Percentiles rank a stretch among this genome's conserved stretches.
phyloP scores from a whole-genome alignment of 2,329 filamentous ascomycete species.

The Plenodomus biglobosus region DNA sequence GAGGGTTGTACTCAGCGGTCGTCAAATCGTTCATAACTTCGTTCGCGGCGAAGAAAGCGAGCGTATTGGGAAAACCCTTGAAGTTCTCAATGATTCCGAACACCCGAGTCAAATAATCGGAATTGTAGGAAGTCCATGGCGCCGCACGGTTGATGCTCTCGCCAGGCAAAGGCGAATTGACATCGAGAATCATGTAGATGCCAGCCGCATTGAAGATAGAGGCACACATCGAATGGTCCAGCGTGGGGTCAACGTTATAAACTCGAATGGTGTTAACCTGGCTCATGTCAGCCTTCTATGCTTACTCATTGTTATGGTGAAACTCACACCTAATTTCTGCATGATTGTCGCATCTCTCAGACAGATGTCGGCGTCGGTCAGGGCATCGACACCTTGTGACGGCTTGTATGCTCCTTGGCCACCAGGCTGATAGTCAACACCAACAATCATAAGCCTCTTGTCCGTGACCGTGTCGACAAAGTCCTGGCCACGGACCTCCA shows the following conservation, averaged over 20 bases:
- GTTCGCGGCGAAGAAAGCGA: constrained; percentile 69
- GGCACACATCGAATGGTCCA: constrained; percentile 63
- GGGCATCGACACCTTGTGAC: constrained; percentile 53
- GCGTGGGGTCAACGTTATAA: constrained; percentile 62
- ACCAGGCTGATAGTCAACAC: constrained; percentile 64
- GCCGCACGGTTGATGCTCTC: constrained; percentile 59
- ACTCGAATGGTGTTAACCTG: constrained; percentile 61
- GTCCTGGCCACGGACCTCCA: constrained; percentile 61
- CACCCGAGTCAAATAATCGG: constrained; percentile 58
- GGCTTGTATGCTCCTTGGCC: constrained; percentile 61
- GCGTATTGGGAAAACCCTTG: constrained; percentile 65
- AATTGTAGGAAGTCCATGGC: constrained; percentile 58
- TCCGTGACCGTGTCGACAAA: constrained; percentile 62
- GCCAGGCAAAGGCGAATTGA: constrained; percentile 62
- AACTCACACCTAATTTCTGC: constrained; percentile 58
- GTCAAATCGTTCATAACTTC: constrained; percentile 66
- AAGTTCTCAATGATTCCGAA: constrained; percentile 67
- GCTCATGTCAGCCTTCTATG: constrained; percentile 24
- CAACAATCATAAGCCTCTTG: constrained; percentile 63
- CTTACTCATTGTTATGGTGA: neutral
- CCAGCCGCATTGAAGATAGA: constrained; percentile 67
- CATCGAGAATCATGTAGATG: constrained; percentile 67
- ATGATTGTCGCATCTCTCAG: constrained; percentile 65
- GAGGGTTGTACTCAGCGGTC: constrained; percentile 56
- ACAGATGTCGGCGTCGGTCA: constrained; percentile 60